Evolutionary conservation across 139 green algal species (phyloP).

Genomic region (Micromonas pusilla): DNA sequence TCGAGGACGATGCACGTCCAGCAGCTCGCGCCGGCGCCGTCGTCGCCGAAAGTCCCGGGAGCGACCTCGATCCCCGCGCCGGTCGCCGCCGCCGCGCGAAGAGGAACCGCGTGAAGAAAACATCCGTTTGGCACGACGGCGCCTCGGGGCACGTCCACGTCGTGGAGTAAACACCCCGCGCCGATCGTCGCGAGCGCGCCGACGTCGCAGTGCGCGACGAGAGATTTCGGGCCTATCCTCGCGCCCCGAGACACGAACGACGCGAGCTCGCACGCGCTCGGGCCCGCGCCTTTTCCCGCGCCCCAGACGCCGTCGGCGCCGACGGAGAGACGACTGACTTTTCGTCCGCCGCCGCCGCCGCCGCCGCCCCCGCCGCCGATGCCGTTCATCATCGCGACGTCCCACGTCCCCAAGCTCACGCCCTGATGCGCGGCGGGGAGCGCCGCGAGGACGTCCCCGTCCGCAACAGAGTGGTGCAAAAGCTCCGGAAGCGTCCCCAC

Average conservation of each 20-base stretch:
- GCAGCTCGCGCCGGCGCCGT: not conserved
- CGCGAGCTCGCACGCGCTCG: not conserved
- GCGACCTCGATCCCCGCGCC: not conserved
- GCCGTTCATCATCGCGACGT: not conserved
- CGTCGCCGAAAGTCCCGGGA: too few species aligned
- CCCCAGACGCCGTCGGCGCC: slow-evolving; percentile 1
- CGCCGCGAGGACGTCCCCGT: not conserved
- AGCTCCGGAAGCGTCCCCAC: slow-evolving; percentile 27
- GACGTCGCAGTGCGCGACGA: slow-evolving; percentile 1
- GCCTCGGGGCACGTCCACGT: not conserved
- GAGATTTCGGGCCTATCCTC: not conserved
- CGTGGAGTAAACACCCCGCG: not conserved
- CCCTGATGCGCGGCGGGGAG: not conserved
- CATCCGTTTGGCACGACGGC: not conserved
- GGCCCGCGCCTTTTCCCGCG: not conserved
- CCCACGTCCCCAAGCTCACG: not conserved
- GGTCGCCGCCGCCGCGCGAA: not conserved
- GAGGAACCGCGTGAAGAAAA: slow-evolving; percentile 5
- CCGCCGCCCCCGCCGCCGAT: not conserved
- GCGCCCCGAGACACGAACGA: not conserved
- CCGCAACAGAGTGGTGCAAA: slow-evolving; percentile 36
- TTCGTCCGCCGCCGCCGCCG: too few species aligned
- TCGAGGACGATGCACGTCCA: not conserved
- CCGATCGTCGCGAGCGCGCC: not conserved
- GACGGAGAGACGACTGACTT: not conserved